Evolutionary conservation across 768 basidiomycete species (phyloP), one percentile per base, ranked within the genome.

Genomic region (Lepiota brunneoincarnata): DNA sequence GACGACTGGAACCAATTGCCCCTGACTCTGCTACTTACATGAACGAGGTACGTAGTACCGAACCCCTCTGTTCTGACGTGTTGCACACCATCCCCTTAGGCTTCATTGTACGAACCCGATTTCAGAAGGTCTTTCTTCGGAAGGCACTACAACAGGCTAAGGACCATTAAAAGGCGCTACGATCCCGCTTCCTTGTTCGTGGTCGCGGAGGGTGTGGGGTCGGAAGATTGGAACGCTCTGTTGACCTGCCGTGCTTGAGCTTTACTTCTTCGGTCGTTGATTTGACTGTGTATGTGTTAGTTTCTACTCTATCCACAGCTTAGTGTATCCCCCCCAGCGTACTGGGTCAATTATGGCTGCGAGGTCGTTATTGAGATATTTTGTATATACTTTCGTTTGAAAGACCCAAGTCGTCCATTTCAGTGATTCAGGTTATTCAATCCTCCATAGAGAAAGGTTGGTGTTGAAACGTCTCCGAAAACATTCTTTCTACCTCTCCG

Each of bases 111-210:
- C 43, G 75, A 79, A 57, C 48, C 61, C 9, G 60, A 79, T 34
- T 72, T 70, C 51, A 62, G 72, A 59, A 57, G 67, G 18, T 67
- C 73, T 0, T 80, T 78, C 63, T 81, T 76, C 55, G 78, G 79
- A 0, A 55, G 66, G 2, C 74, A 81, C 56, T 77, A 77, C 47
- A 17, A 58, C 2, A 63, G 48, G 28, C 59, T 80, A 28, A 70
- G 69, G 55, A 58, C 51, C 0, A 75, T 82, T 61, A 81, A 81
- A 59, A 31, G 49, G 4, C 67, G 63, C 55, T 76, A 78, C 49
- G 80, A 83, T 60, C 73, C 78, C 0, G 50, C 61, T 14, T 67
- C 61, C 28, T 51, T 81, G 4, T 82, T 81, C 57, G 62, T 80
- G 6, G 75, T 80, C 11, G 51, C 60, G 0, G 62, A 67, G 21